Evolutionary conservation across 306 rosid species (phyloP), one percentile per base, ranked within the genome.

Genomic region (Trifolium pratense): DNA sequence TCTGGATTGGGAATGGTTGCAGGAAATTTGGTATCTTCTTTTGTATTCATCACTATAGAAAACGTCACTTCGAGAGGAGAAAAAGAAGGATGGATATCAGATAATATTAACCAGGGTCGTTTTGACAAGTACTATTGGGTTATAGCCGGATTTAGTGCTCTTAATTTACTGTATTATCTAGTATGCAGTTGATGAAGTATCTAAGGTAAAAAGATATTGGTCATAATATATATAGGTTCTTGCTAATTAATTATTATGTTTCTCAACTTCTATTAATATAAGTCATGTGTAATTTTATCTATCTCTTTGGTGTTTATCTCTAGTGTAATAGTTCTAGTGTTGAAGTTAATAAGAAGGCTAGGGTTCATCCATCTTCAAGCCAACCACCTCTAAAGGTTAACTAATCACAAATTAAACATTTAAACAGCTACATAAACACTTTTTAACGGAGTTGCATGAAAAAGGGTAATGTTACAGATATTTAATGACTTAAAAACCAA

Each of bases 301-400:
- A 25, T 25, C 29, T 25, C 29, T 25, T 25, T 25, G 29, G 29
- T 25, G 3, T 25, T 25, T 25, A 25, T 25, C 10, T 74, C 39
- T 77, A 57, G 96, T 72, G 92, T 80, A 78, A 78, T 67, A 84
- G 87, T 81, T 70, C 85, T 67, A 56, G 58, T 20, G 79, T 58
- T 66, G 92, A 89, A 40, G 81, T 71, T 64, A 71, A 70, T 72
- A 92, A 92, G 89, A 92, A 85, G 75, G 88, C 96, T 81, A 89
- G 89, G 91, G 85, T 83, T 82, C 92, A 84, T 15, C 78, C 93
- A 68, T 61, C 90, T 68, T 78, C 88, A 61, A 87, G 85, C 85
- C 96, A 86, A 80, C 86, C n/a, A n/a, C n/a, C n/a, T n/a, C n/a
- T n/a, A n/a, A n/a, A n/a, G n/a, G n/a, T n/a, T n/a, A n/a, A n/a